phyloP scores from a whole-genome alignment of 2,329 filamentous ascomycete species.

The Phialophora expanda region DNA sequence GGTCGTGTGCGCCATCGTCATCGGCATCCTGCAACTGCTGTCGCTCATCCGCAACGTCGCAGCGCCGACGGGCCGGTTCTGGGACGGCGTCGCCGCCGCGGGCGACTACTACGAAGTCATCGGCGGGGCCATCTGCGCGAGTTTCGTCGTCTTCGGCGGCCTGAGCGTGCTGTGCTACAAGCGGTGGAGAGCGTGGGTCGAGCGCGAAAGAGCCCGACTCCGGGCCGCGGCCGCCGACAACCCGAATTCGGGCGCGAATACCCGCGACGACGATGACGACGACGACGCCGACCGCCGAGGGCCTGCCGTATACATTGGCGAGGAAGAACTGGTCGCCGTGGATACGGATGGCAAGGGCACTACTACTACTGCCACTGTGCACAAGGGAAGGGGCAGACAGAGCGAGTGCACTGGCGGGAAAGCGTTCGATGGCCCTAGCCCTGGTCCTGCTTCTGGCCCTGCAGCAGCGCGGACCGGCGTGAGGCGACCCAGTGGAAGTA shows the following conservation, averaged over 20 bases:
- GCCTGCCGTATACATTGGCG: constrained; percentile 7
- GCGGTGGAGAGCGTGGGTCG: constrained; percentile 73
- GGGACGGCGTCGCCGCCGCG: constrained; percentile 80
- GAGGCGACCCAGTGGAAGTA: background rate
- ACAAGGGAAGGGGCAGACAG: background rate
- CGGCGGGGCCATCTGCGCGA: constrained; percentile 81
- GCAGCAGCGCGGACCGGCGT: background rate
- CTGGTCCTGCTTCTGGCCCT: background rate
- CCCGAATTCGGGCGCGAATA: background rate
- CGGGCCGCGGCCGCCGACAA: background rate
- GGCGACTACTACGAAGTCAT: constrained; percentile 85
- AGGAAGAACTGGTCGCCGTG: constrained; percentile 22
- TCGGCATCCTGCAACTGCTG: constrained; percentile 83
- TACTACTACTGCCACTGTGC: background rate
- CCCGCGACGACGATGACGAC: background rate
- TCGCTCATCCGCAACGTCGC: constrained; percentile 78
- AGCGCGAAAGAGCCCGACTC: constrained; percentile 41
- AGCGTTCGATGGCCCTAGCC: background rate
- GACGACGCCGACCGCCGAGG: constrained; percentile 5
- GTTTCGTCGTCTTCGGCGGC: constrained; percentile 78
- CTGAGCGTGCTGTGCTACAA: constrained; percentile 76
- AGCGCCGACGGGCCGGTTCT: constrained; percentile 68
- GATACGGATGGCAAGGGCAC: constrained; percentile 2
- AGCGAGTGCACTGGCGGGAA: constrained; percentile 2
- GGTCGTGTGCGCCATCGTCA: constrained; percentile 80